phyloP scores from a whole-genome alignment of 495 filamentous ascomycete species.

The Penicillium goetzii region DNA sequence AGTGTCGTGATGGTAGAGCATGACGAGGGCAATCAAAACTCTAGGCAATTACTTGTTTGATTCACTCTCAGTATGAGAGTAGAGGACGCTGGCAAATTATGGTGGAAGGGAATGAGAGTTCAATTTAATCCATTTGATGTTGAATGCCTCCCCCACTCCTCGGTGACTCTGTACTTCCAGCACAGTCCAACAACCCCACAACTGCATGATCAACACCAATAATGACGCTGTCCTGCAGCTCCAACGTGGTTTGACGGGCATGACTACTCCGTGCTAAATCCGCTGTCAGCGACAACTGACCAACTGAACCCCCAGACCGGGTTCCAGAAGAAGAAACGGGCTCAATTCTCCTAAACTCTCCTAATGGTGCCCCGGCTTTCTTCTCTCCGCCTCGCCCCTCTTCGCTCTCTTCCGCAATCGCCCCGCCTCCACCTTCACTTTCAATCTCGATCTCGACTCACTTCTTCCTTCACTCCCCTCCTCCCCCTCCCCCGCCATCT shows the following conservation, averaged over 20 bases:
- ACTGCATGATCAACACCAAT: constrained; percentile 10
- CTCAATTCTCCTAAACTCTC: background rate
- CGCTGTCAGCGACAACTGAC: background rate
- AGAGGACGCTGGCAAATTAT: too few species aligned
- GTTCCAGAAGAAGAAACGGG: background rate
- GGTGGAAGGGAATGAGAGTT: too few species aligned
- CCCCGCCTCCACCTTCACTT: constrained; percentile 10
- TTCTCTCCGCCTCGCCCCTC: constrained; percentile 23
- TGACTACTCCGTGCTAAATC: background rate
- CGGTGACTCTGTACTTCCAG: too few species aligned
- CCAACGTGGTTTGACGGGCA: background rate
- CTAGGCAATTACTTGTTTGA: too few species aligned
- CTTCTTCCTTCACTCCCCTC: background rate
- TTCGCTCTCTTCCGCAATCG: constrained; percentile 18
- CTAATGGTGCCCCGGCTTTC: constrained; percentile 16
- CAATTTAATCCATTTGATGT: too few species aligned
- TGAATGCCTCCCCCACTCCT: too few species aligned
- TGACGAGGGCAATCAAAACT: too few species aligned
- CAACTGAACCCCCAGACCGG: background rate
- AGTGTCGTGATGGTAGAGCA: too few species aligned
- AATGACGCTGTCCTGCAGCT: constrained; percentile 25
- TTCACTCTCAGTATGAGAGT: too few species aligned
- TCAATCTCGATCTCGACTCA: background rate
- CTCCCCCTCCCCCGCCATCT: constrained; percentile 24
- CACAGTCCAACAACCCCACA: too few species aligned